Base-by-base conservation (phyloP, 116 monocot genomes). In the Posidonia oceanica region DNA sequence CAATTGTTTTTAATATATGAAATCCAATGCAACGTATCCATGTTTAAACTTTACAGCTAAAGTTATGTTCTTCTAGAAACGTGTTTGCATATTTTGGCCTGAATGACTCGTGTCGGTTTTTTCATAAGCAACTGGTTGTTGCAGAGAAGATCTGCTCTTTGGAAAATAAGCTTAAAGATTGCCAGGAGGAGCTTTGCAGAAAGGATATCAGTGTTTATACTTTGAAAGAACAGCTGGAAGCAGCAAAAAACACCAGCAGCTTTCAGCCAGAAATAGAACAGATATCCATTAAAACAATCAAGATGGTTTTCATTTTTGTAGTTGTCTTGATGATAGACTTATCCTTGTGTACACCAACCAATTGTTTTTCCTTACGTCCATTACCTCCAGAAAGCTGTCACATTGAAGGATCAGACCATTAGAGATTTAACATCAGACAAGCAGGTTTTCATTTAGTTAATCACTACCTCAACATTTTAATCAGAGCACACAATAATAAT, bases 401-500 rank as follows among this genome's bases (percentile, higher is more conserved):
- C 20, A 41, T 68, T 74, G 48, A 85, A 85, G 53, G 85, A 85
- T 38, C 79, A 75, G 51, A 73, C 69, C 16, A 79, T 85, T 64
- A 67, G 76, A 53, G 76, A 55, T 21, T 68, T 85, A 66, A 85
- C 68, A 71, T 71, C 59, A 68, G 85, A 82, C 36, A 85, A 85
- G 58, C 78, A 85, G 82, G 85, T 85, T 44, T 57, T 52, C 11
- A 59, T n/a, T 68, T 17, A 36, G 59, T 20, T 52, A 39, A 41
- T 7, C 63, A 5, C 42, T 59, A 37, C 39, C 7, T 68, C 7
- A 10, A 37, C 38, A 36, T 14, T 38, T 57, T 39, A 12, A 56
- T 36, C 56, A 52, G 23, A 14, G 0, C 48, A 48, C 48, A 48
- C 0, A 14, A 0, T 2, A 48, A 15, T 4, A 64, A 14, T 2